phyloP scores from a whole-genome alignment of 78 protist genomes.

The Planoprotostelium fungivorum region DNA sequence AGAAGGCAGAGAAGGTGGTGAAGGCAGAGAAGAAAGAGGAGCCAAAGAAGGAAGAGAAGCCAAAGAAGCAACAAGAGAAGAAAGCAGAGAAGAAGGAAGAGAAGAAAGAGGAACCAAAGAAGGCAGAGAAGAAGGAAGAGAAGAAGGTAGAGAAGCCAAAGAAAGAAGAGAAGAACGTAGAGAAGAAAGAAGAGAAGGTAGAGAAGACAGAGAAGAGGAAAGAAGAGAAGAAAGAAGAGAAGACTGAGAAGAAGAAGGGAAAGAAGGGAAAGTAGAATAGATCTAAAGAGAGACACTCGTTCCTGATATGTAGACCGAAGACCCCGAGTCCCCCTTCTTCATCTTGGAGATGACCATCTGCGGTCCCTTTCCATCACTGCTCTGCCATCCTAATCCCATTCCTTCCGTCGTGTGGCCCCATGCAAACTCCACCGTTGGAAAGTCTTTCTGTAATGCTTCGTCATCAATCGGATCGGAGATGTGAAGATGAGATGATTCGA shows the following conservation, averaged over 20 bases:
- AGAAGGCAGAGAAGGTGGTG: background rate
- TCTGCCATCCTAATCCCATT: conserved; percentile 75
- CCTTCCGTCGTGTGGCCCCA: conserved; percentile 54
- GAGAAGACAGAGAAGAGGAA: background rate
- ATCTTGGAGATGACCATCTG: too few species aligned
- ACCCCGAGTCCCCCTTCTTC: too few species aligned
- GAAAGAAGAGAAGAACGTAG: background rate
- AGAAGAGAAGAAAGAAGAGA: background rate
- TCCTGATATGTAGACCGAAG: too few species aligned
- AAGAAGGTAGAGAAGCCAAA: background rate
- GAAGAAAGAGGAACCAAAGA: background rate
- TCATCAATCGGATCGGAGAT: too few species aligned
- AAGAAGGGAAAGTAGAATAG: background rate
- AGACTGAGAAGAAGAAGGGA: background rate
- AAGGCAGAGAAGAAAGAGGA: background rate
- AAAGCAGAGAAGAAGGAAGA: background rate
- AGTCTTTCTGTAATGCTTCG: too few species aligned
- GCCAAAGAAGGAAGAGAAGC: background rate
- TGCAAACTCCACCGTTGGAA: conserved; percentile 44
- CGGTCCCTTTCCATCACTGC: too few species aligned
- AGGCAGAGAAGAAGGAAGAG: background rate
- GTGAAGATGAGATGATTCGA: too few species aligned
- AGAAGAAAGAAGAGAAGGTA: background rate
- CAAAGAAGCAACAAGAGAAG: background rate
- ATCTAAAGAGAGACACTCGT: too few species aligned